Base-by-base conservation (phyloP, 1,139 yeast genomes). In the Candida tunisiensis region DNA sequence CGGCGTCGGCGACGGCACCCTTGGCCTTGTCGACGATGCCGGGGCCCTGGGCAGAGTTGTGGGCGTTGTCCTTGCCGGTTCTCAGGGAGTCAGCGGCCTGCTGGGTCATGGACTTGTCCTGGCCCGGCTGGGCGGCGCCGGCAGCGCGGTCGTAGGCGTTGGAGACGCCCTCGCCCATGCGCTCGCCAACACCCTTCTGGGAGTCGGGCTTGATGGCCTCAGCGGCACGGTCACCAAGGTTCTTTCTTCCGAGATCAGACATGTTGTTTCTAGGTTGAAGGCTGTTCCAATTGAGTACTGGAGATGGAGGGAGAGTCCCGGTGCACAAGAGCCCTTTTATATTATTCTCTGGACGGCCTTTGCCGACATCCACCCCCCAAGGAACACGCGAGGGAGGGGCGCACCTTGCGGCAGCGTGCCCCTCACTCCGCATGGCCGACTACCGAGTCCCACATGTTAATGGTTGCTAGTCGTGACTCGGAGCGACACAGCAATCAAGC, bases 191-290 rank as follows among this genome's bases (percentile, higher is more conserved):
- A 26, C 72, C 40, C 63, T 82, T 82, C 51, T 77, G 64, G 31
- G 69, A 55, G 37, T 80, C 74, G 47, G 94, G 93, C 42, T 69
- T 78, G 30, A 77, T 36, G 27, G 65, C 47, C 62, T 79, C 92
- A 32, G 60, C 30, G 38, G 67, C 56, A 58, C 80, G 79, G 51
- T 72, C 75, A 40, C 74, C 43, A 46, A 82, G 63, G 31, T 33
- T 32, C 37, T 40, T 40, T 34, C 44, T 37, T 17, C 33, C 33
- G 18, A 25, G 9, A 30, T 40, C 44, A 29, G 41, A 37, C 44
- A 40, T 40, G 7, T 23, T 25, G n/a, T n/a, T n/a, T n/a, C n/a
- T n/a, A n/a, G n/a, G n/a, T n/a, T n/a, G n/a, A n/a, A n/a, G n/a
- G n/a, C n/a, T n/a, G n/a, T 31, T 22, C 9, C 5, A n/a, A 10